Evolutionary conservation across 805 yeast genomes (phyloP).

Genomic region (Lipomyces japonicus): DNA sequence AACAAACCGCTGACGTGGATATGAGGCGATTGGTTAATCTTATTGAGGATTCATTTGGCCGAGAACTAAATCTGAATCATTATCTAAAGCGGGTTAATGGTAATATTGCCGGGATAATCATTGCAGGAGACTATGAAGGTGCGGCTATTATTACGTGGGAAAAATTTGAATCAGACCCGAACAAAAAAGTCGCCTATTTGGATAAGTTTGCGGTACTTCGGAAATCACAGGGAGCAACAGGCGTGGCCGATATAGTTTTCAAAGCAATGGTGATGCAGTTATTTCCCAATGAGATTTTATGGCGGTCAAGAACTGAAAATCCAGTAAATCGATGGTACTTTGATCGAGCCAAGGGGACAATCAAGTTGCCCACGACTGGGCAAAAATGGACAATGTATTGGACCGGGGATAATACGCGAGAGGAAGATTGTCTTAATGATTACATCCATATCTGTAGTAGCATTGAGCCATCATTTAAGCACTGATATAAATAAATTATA

Average conservation of each 20-base stretch:
- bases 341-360: slow-evolving; percentile 76
- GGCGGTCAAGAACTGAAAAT: slow-evolving; percentile 84
- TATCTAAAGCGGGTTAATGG: slow-evolving; percentile 65
- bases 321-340: slow-evolving; percentile 98
- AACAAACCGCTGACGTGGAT: slow-evolving; percentile 42
- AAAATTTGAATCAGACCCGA: slow-evolving; percentile 36
- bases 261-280: slow-evolving; percentile 64
- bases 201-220: slow-evolving; percentile 92
- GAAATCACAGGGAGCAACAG: slow-evolving; percentile 81
- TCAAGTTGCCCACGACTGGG: slow-evolving; percentile 44
- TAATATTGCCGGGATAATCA: slow-evolving; percentile 67
- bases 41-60: slow-evolving; percentile 76
- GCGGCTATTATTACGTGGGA: slow-evolving; percentile 92
- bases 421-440: slow-evolving; percentile 41
- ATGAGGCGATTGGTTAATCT: slow-evolving; percentile 54
- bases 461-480: slow-evolving; percentile 53
- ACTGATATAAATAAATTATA: neutral
- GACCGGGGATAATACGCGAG: slow-evolving; percentile 37
- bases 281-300: slow-evolving; percentile 69
- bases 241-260: slow-evolving; percentile 90
- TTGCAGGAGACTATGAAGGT: slow-evolving; percentile 94
- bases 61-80: slow-evolving; percentile 57
- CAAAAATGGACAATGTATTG: slow-evolving; percentile 45
- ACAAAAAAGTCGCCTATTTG: slow-evolving; percentile 59
- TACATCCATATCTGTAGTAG: slow-evolving; percentile 53